A percentile compares a stretch with the other conserved stretches of the same genome.
These are phyloP conservation scores for Fusarium ambrosium DNA, from an alignment of 2,329 filamentous ascomycete species.

Conservation along the genomic window DNA sequence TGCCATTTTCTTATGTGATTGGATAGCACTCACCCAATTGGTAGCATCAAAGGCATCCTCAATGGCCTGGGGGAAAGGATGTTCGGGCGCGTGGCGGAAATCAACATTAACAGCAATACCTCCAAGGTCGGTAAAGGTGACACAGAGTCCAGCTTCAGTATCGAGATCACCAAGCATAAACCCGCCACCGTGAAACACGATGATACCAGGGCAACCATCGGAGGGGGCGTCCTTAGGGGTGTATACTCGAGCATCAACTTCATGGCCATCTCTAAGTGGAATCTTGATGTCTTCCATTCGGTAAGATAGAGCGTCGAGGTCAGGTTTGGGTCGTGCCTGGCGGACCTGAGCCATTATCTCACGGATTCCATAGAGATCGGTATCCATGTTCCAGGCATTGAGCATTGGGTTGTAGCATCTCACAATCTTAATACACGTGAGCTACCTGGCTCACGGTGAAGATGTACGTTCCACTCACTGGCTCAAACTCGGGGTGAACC, in stretches of 20 bases:
- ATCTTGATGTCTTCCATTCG: conserved; percentile 41
- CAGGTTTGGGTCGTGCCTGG: conserved; percentile 18
- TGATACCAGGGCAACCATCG: conserved; percentile 41
- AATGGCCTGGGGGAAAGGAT: conserved; percentile 47
- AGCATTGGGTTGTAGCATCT: conserved; percentile 37
- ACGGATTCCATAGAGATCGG: conserved; percentile 40
- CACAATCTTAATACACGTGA: conserved; percentile 13
- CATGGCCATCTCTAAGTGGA: conserved; percentile 37
- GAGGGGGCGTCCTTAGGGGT: conserved; percentile 28
- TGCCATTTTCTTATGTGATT: not conserved
- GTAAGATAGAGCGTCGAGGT: conserved; percentile 34
- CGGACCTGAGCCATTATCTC: conserved; percentile 32
- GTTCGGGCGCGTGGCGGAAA: conserved; percentile 49
- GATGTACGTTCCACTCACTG: not conserved
- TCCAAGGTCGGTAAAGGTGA: conserved; percentile 43
- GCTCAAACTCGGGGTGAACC: conserved; percentile 36
- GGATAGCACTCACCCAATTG: conserved; percentile 39
- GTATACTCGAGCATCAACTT: conserved; percentile 40
- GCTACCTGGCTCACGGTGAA: too few species aligned
- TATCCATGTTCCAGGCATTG: conserved; percentile 38
- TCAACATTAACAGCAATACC: conserved; percentile 46
- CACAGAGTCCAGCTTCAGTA: conserved; percentile 43
- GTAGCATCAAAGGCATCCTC: conserved; percentile 48
- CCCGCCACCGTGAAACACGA: conserved; percentile 48
- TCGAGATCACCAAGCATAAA: conserved; percentile 46